Evolutionary conservation across 768 basidiomycete genomes (phyloP), one percentile per base, ranked within the genome.

Genomic region (Gyrodon lividus): DNA sequence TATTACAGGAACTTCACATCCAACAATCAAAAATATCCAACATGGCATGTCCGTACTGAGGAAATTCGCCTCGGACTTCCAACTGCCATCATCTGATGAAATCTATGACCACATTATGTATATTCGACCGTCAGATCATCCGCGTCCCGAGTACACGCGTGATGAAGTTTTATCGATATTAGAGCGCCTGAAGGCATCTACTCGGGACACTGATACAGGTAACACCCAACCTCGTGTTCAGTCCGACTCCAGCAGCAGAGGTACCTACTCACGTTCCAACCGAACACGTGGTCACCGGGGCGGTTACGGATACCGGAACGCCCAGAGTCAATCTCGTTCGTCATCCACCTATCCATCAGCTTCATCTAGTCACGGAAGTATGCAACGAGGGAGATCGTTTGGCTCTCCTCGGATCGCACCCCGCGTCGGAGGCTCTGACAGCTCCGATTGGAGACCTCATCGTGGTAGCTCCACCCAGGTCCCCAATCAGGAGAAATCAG

Each of bases 11-110:
- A 77, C 75, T 31, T 74, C 70, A 43, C 89, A 90, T 70, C 91
- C 89, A 46, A 92, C 90, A 48, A 91, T 92, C 68, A 82, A 72
- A 56, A 75, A 68, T 56, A 74, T 77, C 46, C 77, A 79, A 61
- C 74, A 80, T 39, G 87, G 81, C 17, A 60, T 85, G 59, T 69
- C 72, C 31, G 71, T 90, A n/a, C 74, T 92, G 49, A 73, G 79
- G 54, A 79, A 80, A 46, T 89, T 92, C 67, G 77, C 77, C 42
- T 72, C 75, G 43, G 81, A 84, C 57, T 86, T 83, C 61, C 72
- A 73, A 61, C 63, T 72, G 23, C 89, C 89, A 24, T 64, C 64
- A 19, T 59, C 75, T 33, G 60, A 72, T 31, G 90, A 92, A 74
- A 87, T 83, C 17, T 82, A 84, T 65, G 75, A 90, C 55, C 79